Evolutionary conservation across 768 basidiomycete species (phyloP), one percentile per base, ranked within the genome.

Genomic region (Hydnum rufescens): DNA sequence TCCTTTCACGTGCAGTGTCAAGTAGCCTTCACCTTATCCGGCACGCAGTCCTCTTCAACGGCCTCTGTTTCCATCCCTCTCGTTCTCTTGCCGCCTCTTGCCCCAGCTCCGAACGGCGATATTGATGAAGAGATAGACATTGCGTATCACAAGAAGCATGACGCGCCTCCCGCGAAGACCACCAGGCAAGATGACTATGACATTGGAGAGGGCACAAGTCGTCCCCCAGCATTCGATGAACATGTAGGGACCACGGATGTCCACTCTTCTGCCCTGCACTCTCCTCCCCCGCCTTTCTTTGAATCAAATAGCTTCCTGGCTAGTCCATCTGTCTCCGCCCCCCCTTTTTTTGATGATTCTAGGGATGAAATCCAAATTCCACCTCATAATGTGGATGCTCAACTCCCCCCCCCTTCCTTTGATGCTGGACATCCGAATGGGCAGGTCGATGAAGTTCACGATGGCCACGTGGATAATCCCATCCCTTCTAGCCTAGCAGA

Each of bases 131-230:
- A 58, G 25, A 49, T 59, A 2, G 82, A 82, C 55, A 72, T 71
- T 29, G 82, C 81, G 4, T 89, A 89, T 64, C 77, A 75, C 59
- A 89, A 89, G 70, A 89, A 89, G 62, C 85, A 88, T 58, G 86
- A 89, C 59, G 73, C 74, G 2, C 86, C 86, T 4, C 86, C 86
- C 1, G 63, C 71, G 2, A 75, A 69, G 60, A 89, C 86, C 0
- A 72, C 77, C 32, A 69, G 86, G 51, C 66, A 72, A 32, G 82
- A 84, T 52, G 44, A 47, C 26, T n/a, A n/a, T n/a, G n/a, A n/a
- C n/a, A 13, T 39, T 13, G 36, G 36, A 22, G 54, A 57, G 16
- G 83, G 85, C 32, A 59, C 73, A 25, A 68, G 62, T 51, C 82
- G 80, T 0, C 84, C n/a, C 25, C 85, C 85, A 46, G 83, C 85